Base-by-base conservation (phyloP, 257 asterid species). In the Ilex asprella region DNA sequence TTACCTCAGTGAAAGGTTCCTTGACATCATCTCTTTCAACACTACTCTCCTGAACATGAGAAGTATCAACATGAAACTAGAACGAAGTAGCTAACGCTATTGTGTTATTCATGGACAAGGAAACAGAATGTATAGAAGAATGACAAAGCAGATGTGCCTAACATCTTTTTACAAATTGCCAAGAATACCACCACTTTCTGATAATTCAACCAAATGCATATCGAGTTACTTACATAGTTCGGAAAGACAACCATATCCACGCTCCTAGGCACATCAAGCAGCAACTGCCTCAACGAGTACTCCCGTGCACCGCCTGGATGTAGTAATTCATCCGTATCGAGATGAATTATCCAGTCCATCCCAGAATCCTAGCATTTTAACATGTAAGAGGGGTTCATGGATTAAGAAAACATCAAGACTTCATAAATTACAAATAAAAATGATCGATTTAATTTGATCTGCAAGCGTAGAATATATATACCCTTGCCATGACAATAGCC, bases 211-310 rank as follows among this genome's bases (percentile, higher is more conserved):
- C 11, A 14, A 10, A 10, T 46, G 4, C 55, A 46, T 46, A 46
- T 7, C n/a, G 12, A 46, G 10, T 46, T 58, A 66, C 99, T 81
- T 76, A 89, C 99, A 70, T 92, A 92, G 74, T 92, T 92, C 70
- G 99, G 97, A 80, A 92, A 92, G 71, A 92, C 63, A 75, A 92
- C 95, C 97, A 89, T 92, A 87, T 92, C 97, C 70, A 92, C 94
- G 59, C 85, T 83, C 58, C 63, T 60, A 70, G 99, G 99, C 61
- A 89, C 93, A 47, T 85, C 97, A 68, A 70, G 84, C 68, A 92
- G 75, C 86, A 92, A 67, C 61, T 79, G 94, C 80, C 97, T 78
- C 88, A 92, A 78, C 56, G 99, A 92, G 68, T 92, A 89, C 76
- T 86, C 99, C 51, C 88, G 85, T 58, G 84, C 83, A 66, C 97